Evolutionary conservation across 1,284 basidiomycete genomes (phyloP), one percentile per base, ranked within the genome.

Genomic region (Phellopilus nigrolimitatus): DNA sequence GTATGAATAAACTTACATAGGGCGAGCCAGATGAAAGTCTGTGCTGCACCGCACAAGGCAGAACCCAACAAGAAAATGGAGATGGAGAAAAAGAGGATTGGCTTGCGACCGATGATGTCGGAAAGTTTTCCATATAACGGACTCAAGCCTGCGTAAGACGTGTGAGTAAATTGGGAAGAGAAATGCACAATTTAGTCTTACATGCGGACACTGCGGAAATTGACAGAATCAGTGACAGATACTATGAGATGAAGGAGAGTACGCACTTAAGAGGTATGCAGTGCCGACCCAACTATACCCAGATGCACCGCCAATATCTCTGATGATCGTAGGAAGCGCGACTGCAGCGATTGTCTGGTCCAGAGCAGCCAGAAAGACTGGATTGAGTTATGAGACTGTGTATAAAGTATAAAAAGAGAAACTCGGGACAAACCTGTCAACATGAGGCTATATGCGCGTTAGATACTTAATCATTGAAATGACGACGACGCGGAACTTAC

Each of bases 11-110:
- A n/a, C n/a, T n/a, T n/a, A n/a, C 63, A 65, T 5, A 70, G 57
- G 39, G 66, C 65, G 15, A 76, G 62, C 73, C 70, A 72, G 1
- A 56, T 57, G 60, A 72, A 71, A 43, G 56, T 64, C 55, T 75
- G 66, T 0, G 74, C 73, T 3, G 71, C 69, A 10, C 72, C 74
- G 55, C 71, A 75, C 15, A 76, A 46, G 0, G 68, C 70, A 3
- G 69, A 71, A 3, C 74, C 74, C 28, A 55, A 27, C 22, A 69
- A 57, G 61, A 70, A 70, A 39, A 68, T 57, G 50, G 57, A 10
- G 38, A 66, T 66, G 17, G 63, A 62, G 25, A 50, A 52, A 44
- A 60, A 67, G 9, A 68, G 57, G 24, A 66, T 54, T 5, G 66
- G 66, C 51, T 68, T 68, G 13, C 60, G 59, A 17, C 59, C 59